Evolutionary conservation across 2,329 filamentous ascomycete species (phyloP), one percentile per base, ranked within the genome.

Genomic region (Lecanicillium sp.): DNA sequence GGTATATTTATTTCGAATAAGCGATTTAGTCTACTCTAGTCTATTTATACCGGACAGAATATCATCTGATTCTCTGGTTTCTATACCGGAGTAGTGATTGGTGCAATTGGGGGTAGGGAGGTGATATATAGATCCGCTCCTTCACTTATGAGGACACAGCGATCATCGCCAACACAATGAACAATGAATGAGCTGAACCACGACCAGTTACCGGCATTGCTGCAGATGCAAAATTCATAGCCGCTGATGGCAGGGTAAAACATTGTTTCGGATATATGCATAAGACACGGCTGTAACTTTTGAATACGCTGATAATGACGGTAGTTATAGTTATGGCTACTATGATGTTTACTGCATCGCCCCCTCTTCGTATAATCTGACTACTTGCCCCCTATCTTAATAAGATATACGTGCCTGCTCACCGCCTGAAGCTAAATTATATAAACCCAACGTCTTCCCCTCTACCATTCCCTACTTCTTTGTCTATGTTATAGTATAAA

Each of bases 211-310:
- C 6, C 32, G 12, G 15, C 32, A 20, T 19, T 34, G 15, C 32
- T 22, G 17, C 9, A 18, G 17, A 34, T 18, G 32, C 32, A 34
- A 20, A 34, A 34, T 34, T 34, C 14, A 34, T 20, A 34, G 32
- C 32, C 9, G 15, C 16, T 34, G 17, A 34, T 34, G 18, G n/a
- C 17, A 34, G 32, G 32, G 12, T 34, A 22, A 9, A 14, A 20
- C n/a, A 20, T 18, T 18, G 5, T 18, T 34, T 34, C 17, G n/a
- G 19, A 34, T 22, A 18, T 34, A 34, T 34, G 32, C 17, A 12
- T 34, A 14, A 34, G 32, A 34, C 15, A 34, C 20, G 17, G 32
- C 32, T 34, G 32, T 34, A 34, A 34, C 17, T 13, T 30, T 34
- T 34, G 32, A 22, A 20, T 18, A 34, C 32, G 20, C 17, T 34